These are phyloP conservation scores for Cerrena zonata DNA, from an alignment of 1,284 basidiomycete genomes.

Conservation along the genomic window DNA sequence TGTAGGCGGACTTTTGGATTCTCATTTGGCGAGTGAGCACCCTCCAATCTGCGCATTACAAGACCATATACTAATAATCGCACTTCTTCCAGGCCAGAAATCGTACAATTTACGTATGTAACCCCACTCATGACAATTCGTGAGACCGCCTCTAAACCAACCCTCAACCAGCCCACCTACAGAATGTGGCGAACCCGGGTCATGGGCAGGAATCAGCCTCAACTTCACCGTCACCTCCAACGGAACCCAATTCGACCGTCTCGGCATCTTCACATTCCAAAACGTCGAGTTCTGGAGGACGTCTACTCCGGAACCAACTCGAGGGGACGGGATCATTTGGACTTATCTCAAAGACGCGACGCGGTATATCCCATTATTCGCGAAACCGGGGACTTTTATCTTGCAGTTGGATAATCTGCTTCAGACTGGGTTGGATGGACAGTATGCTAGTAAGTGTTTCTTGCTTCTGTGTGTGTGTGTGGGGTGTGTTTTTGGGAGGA, in stretches of 20 bases:
- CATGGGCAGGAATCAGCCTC: slow-evolving; percentile 70
- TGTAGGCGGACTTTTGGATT: slow-evolving; percentile 63
- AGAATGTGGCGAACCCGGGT: slow-evolving; percentile 62
- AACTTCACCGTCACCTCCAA: slow-evolving; percentile 76
- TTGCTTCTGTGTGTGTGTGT: not conserved
- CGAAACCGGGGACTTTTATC: slow-evolving; percentile 60
- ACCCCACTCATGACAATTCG: not conserved
- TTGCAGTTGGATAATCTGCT: slow-evolving; percentile 69
- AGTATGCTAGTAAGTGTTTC: slow-evolving; percentile 57
- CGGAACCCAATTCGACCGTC: slow-evolving; percentile 72
- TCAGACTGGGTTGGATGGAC: slow-evolving; percentile 49
- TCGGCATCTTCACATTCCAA: slow-evolving; percentile 68
- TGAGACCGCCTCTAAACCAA: not conserved
- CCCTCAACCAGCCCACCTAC: slow-evolving; percentile 51
- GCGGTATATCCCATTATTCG: slow-evolving; percentile 64
- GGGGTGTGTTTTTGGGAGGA: not conserved
- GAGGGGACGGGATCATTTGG: slow-evolving; percentile 69
- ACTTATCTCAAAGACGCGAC: slow-evolving; percentile 74
- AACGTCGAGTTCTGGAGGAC: slow-evolving; percentile 78
- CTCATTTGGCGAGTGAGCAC: slow-evolving; percentile 59
- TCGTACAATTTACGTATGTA: slow-evolving; percentile 58
- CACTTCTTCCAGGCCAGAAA: slow-evolving; percentile 45
- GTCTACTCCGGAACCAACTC: slow-evolving; percentile 71
- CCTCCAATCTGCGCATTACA: not conserved
- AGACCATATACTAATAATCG: not conserved